phyloP scores from a whole-genome alignment of 2,329 filamentous ascomycete species.

The Leptosphaerulina australis region DNA sequence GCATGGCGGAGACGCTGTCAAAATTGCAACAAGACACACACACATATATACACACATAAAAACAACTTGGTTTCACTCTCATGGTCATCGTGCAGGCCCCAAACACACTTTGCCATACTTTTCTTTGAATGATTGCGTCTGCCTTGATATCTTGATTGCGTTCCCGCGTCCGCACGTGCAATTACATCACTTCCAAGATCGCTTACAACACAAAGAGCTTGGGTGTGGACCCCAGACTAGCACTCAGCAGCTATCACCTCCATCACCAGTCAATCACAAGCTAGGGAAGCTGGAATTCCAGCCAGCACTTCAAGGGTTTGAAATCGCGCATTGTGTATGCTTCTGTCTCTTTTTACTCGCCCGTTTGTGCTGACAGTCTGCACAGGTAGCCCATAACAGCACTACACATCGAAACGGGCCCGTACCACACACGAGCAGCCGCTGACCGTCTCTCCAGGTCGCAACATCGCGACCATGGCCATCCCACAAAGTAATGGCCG shows the following conservation, averaged over 20 bases:
- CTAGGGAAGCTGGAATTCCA: conserved; percentile 16
- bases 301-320: conserved; percentile 8
- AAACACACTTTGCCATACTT: neutral
- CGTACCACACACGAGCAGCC: conserved; percentile 25
- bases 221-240: conserved; percentile 23
- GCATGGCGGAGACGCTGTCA: conserved; percentile 4
- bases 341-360: neutral
- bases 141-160: conserved; percentile 21
- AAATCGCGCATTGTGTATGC: neutral
- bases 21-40: neutral
- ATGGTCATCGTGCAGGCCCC: neutral
- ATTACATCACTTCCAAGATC: conserved; percentile 32
- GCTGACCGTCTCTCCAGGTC: conserved; percentile 10
- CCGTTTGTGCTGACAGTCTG: conserved; percentile 2
- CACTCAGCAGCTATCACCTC: conserved; percentile 15
- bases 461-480: conserved; percentile 41
- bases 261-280: conserved; percentile 19
- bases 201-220: conserved; percentile 21
- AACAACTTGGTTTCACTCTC: neutral
- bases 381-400: conserved; percentile 4
- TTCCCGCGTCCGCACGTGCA: conserved; percentile 36
- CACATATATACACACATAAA: too few relatives aligned
- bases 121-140: conserved; percentile 1
- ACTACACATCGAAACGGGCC: conserved; percentile 5
- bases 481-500: conserved; percentile 44